Evolutionary conservation across 352 stramenopile genomes (phyloP), one percentile per base, ranked within the genome.

Genomic region (Nothophytophthora sp.): DNA sequence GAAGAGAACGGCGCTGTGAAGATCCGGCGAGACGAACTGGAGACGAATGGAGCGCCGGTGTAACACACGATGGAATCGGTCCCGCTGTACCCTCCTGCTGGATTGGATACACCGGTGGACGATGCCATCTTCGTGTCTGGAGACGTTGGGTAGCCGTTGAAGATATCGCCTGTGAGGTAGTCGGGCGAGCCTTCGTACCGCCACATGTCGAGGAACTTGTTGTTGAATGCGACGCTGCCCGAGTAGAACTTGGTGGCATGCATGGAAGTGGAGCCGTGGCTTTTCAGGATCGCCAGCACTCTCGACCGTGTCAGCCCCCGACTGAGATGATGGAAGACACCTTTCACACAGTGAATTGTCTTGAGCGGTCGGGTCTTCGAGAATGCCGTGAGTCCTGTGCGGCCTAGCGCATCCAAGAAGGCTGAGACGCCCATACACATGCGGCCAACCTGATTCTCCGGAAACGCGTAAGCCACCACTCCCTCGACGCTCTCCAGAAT

Each of bases 151-250:
- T 61, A 68, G 2, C 51, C 59, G 39, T 36, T 32, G 29, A 63
- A 63, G n/a, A 60, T 59, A 18, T 71, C 61, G 3, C 72, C 76
- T 1, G 73, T 80, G 18, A 92, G 58, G 46, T 92, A 92, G 59
- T 92, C 81, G 0, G 79, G 80, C 3, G 78, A 92, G 18, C 77
- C 81, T 67, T 92, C 81, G 43, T 87, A 80, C 15, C 76, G 65
- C 81, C 81, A 92, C 76, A 90, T 87, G 48, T 88, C 79, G 28
- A 92, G 67, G 33, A 90, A 92, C 38, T 78, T 81, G 64, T 86
- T 86, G 57, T 72, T 88, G 61, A 92, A 90, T n/a, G 73, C 59
- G 24, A 89, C 77, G 4, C 76, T 84, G 19, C 81, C 79, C 0
- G 71, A 81, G 58, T 89, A 90, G 36, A 92, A 89, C 30, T 80